Conservation (phyloP, 73 alveolate genomes). For the Paramecium bursaria region DNA sequence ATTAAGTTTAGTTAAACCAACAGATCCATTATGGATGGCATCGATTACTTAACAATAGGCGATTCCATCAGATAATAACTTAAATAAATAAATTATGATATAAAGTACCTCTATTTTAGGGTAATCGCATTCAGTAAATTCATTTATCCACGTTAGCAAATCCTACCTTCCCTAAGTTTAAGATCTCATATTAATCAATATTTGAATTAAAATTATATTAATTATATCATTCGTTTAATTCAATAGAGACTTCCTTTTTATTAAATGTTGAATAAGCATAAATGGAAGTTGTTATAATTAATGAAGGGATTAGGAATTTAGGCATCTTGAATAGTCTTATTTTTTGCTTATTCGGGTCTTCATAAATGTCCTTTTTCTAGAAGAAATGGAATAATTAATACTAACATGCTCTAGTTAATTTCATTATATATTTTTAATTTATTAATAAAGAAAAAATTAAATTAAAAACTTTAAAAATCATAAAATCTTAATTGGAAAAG, state of each 20-base stretch:
- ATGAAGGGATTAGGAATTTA: not conserved
- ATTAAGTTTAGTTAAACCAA: conserved; percentile 8
- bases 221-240: not conserved
- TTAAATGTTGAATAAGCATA: not conserved
- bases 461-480: too few relatives aligned
- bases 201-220: not conserved
- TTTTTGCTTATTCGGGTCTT: conserved; percentile 3
- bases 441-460: too few relatives aligned
- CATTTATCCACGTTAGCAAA: conserved; percentile 47
- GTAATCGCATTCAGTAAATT: conserved; percentile 58
- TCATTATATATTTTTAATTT: too few relatives aligned
- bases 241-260: not conserved
- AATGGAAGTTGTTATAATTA: not conserved
- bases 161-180: conserved; percentile 43
- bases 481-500: too few relatives aligned
- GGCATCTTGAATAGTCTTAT: conserved; percentile 26
- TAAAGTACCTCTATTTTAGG: conserved; percentile 44
- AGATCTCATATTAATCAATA: conserved; percentile 5
- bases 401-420: too few relatives aligned
- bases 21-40: conserved; percentile 41
- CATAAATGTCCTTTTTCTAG: not conserved
- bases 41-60: conserved; percentile 59
- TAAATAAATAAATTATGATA: not conserved
- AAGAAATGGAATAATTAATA: too few relatives aligned
- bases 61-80: conserved; percentile 56